Evolutionary conservation across 306 rosid genomes (phyloP), one percentile per base, ranked within the genome.

Genomic region (Gastrolobium villosum): DNA sequence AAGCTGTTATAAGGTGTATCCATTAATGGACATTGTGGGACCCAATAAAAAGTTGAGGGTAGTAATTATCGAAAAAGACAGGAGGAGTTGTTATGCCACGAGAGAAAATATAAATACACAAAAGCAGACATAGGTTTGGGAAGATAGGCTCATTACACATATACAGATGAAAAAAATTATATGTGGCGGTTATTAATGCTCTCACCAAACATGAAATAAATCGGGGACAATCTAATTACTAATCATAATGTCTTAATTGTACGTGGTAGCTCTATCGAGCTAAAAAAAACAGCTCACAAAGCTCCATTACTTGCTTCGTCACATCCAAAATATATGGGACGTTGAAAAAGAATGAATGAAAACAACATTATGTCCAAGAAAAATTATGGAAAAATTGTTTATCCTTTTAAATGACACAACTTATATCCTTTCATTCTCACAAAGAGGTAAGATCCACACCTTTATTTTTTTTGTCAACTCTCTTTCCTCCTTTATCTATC

Each of bases 161-260:
- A 8, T 11, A 71, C 11, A 20, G 5, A n/a, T 53, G 61, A 54
- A 77, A 82, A 62, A 56, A 36, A 45, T 20, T 20, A 41, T 32
- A 8, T 72, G 45, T 70, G 31, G 52, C 65, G 80, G 39, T 56
- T 77, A 79, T 66, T 65, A 59, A 79, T 41, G 10, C 36, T 77
- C 82, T 71, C 83, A 89, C 82, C 90, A 65, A 89, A 88, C 85
- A 6, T 30, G 20, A 40, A 61, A 10, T 6, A 15, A 69, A 52
- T 67, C n/a, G 14, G 53, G 63, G 75, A 63, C 63, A 64, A 75
- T 70, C 35, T 59, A 39, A 37, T 74, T 57, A 48, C 10, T 46
- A 59, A 36, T 59, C 45, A 68, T 43, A 43, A 53, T 31, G 46
- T 20, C 54, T 28, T 35, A n/a, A 30, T 36, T 63, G 30, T 65